Percentiles rank a stretch among this genome's conserved stretches.
Evolutionary conservation across 371 early-diverging fungal genomes (phyloP).

Genomic region (Mortierella sp.): DNA sequence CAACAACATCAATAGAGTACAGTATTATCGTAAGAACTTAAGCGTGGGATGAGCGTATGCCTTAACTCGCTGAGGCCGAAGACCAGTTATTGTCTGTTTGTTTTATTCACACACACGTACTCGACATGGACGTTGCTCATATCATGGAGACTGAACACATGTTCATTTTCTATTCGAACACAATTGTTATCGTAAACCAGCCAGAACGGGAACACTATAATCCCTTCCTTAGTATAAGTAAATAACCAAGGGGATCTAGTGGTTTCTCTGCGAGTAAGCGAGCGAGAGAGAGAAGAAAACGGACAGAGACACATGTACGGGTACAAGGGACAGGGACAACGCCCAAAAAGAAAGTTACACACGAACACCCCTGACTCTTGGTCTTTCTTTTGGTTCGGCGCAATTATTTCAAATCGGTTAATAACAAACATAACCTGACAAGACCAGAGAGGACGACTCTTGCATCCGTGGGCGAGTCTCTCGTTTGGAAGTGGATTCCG

Average conservation of each 20-base stretch:
- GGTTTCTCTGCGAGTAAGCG: not conserved
- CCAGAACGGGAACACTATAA: not conserved
- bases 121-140: not conserved
- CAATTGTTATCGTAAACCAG: not conserved
- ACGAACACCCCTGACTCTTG: not conserved
- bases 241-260: not conserved
- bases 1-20: not conserved
- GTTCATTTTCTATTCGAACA: not conserved
- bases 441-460: too few species aligned
- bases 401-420: not conserved
- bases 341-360: slow-evolving; percentile 3
- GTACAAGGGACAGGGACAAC: slow-evolving; percentile 1
- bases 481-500: too few species aligned
- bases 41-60: not conserved
- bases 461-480: too few species aligned
- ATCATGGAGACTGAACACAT: not conserved
- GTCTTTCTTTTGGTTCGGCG: not conserved
- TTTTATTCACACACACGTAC: not conserved
- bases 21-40: not conserved
- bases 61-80: not conserved
- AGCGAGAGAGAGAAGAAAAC: too few species aligned
- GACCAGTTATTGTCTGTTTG: not conserved
- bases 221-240: not conserved
- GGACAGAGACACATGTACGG: not conserved
- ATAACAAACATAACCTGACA: not conserved